These are phyloP conservation scores for Stylonectria norvegica DNA, from an alignment of 2,329 filamentous ascomycete genomes.

Conservation along the genomic window DNA sequence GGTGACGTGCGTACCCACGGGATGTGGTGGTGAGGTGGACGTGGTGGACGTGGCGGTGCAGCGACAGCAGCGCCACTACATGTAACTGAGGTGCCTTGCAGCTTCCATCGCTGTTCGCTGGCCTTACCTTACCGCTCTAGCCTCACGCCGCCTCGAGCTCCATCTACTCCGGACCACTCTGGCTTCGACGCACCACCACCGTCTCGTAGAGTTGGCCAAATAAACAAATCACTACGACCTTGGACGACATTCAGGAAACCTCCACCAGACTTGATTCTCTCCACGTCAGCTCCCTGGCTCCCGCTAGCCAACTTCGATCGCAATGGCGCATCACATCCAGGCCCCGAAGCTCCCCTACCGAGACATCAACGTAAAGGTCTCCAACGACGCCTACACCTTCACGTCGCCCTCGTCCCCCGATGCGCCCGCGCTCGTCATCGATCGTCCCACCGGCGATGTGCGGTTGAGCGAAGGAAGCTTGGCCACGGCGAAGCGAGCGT, in stretches of 20 bases:
- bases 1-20: too few relatives aligned
- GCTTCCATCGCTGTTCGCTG: too few relatives aligned
- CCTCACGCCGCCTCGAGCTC: not conserved
- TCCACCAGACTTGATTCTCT: conserved; percentile 2
- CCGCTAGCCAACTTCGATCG: conserved; percentile 11
- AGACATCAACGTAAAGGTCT: conserved; percentile 95
- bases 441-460: conserved; percentile 88
- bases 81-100: too few relatives aligned
- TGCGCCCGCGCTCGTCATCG: conserved; percentile 81
- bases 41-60: too few relatives aligned
- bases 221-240: too few relatives aligned
- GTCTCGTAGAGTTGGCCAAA: too few relatives aligned
- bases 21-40: too few relatives aligned
- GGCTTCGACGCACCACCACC: not conserved
- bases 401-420: conserved; percentile 91
- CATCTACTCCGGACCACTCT: not conserved
- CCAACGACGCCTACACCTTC: conserved; percentile 90
- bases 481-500: conserved; percentile 67
- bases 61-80: too few relatives aligned
- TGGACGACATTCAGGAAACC: not conserved
- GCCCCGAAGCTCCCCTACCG: conserved; percentile 65
- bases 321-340: conserved; percentile 39
- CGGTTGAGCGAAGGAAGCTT: conserved; percentile 77
- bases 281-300: conserved; percentile 10
- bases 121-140: not conserved